Evolutionary conservation across 805 yeast genomes (phyloP).

Genomic region (Schwanniomyces pseudopolymorphus): DNA sequence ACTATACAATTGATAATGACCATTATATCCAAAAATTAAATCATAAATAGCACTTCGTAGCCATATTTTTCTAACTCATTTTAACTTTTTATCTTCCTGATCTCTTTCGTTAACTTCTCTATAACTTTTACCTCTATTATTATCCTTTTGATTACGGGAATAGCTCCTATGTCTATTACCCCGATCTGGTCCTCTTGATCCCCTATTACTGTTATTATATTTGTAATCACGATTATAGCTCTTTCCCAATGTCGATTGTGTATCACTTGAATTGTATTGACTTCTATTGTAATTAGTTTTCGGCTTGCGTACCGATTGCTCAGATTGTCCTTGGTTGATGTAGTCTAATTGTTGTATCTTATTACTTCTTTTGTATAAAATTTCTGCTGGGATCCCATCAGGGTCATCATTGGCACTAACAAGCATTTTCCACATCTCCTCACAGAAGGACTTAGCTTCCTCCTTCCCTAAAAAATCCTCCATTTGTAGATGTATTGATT

Average conservation of each 20-base stretch:
- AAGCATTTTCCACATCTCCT: conserved; percentile 44
- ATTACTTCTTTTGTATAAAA: conserved; percentile 7
- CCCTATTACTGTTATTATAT: neutral
- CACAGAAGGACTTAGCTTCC: conserved; percentile 39
- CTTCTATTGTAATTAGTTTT: conserved; percentile 26
- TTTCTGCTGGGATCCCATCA: conserved; percentile 44
- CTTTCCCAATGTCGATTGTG: neutral
- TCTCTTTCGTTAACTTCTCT: neutral
- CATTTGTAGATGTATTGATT: conserved; percentile 42
- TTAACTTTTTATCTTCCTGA: neutral
- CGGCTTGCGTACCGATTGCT: neutral
- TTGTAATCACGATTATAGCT: neutral
- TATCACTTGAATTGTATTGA: conserved; percentile 11
- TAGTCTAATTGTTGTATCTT: neutral
- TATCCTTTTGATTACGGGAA: neutral
- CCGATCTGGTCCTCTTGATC: neutral
- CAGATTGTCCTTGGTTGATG: neutral
- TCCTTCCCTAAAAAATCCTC: conserved; percentile 45
- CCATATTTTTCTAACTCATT: neutral
- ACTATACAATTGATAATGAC: too few relatives aligned
- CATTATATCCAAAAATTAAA: too few relatives aligned
- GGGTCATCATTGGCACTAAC: conserved; percentile 43
- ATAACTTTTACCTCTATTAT: neutral
- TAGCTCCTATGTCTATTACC: neutral
- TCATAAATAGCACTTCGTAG: too few relatives aligned